A percentile compares a stretch with the other conserved stretches of the same genome.
Evolutionary conservation across 2,329 filamentous ascomycete genomes (phyloP).

Genomic region (Coniochaeta ligniaria): DNA sequence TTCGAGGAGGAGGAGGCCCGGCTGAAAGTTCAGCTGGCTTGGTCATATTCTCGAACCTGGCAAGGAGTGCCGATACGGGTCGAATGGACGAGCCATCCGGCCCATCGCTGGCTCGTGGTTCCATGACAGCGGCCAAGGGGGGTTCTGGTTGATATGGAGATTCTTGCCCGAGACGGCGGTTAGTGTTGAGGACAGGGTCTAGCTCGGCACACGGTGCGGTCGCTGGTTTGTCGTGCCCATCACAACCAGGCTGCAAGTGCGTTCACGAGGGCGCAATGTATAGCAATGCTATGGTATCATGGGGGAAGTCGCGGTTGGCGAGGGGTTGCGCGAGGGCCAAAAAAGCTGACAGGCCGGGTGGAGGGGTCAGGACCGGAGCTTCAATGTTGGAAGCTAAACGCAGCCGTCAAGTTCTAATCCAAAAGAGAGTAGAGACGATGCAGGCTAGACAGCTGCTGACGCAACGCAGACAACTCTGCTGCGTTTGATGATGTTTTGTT

Average conservation of each 20-base stretch:
- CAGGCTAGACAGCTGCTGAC: not conserved
- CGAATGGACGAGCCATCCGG: constrained; percentile 73
- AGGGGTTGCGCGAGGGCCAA: not conserved
- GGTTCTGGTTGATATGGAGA: constrained; percentile 1
- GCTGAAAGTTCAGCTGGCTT: constrained; percentile 26
- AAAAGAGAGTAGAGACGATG: not conserved
- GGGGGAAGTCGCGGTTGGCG: not conserved
- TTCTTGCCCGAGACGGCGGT: not conserved
- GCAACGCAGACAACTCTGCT: not conserved
- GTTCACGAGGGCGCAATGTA: constrained; percentile 17
- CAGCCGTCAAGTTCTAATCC: not conserved
- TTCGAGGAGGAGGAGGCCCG: constrained; percentile 19
- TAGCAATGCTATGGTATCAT: not conserved
- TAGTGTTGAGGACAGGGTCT: constrained; percentile 8
- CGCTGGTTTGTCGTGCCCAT: constrained; percentile 17
- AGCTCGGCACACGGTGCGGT: constrained; percentile 6
- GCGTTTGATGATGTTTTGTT: not conserved
- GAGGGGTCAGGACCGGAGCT: not conserved
- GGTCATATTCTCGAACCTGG: constrained; percentile 74
- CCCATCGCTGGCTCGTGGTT: constrained; percentile 43
- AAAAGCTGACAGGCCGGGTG: not conserved
- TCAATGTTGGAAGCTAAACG: not conserved
- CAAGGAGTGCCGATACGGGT: constrained; percentile 74
- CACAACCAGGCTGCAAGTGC: constrained; percentile 19
- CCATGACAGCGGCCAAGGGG: constrained; percentile 26